A percentile compares a stretch with the other conserved stretches of the same genome.
phyloP scores from a whole-genome alignment of 495 filamentous ascomycete species.

The Aspergillus leporis region DNA sequence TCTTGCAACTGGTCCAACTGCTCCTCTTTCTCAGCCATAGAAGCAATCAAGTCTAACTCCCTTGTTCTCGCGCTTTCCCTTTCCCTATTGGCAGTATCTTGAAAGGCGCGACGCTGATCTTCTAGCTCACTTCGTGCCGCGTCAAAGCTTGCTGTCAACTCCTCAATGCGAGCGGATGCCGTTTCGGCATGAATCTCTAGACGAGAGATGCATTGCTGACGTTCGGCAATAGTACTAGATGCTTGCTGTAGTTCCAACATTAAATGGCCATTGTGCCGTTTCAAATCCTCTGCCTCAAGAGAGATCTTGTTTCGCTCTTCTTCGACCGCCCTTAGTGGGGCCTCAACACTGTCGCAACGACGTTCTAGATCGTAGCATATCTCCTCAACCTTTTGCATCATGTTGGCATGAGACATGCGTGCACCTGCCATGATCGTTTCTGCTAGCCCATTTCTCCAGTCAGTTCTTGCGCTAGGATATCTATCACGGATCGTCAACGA shows the following conservation, averaged over 20 bases:
- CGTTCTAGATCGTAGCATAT: slow-evolving; percentile 57
- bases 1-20: slow-evolving; percentile 39
- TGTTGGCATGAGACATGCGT: slow-evolving; percentile 33
- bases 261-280: slow-evolving; percentile 29
- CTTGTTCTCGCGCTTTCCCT: slow-evolving; percentile 35
- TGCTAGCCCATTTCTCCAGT: slow-evolving; percentile 48
- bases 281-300: slow-evolving; percentile 27
- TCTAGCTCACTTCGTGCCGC: slow-evolving; percentile 30
- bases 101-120: slow-evolving; percentile 23
- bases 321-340: slow-evolving; percentile 46
- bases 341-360: slow-evolving; percentile 51
- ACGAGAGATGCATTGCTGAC: slow-evolving; percentile 31
- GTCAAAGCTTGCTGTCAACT: slow-evolving; percentile 30
- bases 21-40: slow-evolving; percentile 48
- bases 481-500: slow-evolving; percentile 16
- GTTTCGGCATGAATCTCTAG: slow-evolving; percentile 32
- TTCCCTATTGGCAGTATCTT: slow-evolving; percentile 24
- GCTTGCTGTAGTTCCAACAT: slow-evolving; percentile 28
- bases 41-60: slow-evolving; percentile 47
- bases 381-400: slow-evolving; percentile 50
- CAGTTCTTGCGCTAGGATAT: slow-evolving; percentile 22
- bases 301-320: slow-evolving; percentile 42
- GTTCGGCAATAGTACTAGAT: slow-evolving; percentile 18
- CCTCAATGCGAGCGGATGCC: slow-evolving; percentile 25
- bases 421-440: slow-evolving; percentile 37